Conservation (phyloP, 2,329 filamentous ascomycete genomes). For the Aciculosporium take region DNA sequence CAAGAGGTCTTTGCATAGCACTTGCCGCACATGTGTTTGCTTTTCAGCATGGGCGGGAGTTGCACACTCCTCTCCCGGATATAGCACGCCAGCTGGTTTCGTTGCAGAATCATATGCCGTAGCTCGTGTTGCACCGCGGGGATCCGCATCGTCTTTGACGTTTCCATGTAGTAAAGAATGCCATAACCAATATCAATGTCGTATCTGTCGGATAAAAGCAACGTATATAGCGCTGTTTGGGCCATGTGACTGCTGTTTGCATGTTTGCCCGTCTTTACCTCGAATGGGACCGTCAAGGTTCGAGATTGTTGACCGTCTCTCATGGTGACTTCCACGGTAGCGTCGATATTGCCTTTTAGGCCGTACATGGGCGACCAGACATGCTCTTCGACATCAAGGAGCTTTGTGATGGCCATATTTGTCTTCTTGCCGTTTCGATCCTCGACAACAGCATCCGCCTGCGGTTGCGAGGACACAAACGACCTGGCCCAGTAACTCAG, state of each 20-base stretch:
- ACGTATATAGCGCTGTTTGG: conserved; percentile 86
- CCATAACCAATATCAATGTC: conserved; percentile 85
- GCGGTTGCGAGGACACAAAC: conserved; percentile 61
- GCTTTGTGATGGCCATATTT: conserved; percentile 76
- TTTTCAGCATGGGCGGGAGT: conserved; percentile 75
- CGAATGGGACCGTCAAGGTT: conserved; percentile 76
- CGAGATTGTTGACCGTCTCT: conserved; percentile 50
- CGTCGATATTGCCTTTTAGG: conserved; percentile 93
- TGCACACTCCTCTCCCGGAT: conserved; percentile 66
- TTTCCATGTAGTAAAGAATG: conserved; percentile 90
- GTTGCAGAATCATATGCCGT: conserved; percentile 90
- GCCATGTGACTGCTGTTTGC: conserved; percentile 73
- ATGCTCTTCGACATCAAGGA: conserved; percentile 94
- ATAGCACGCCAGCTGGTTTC: conserved; percentile 77
- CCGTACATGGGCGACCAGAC: conserved; percentile 98
- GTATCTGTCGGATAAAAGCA: conserved; percentile 86
- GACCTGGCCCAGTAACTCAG: conserved; percentile 69
- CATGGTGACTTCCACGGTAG: conserved; percentile 81
- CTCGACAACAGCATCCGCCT: conserved; percentile 58
- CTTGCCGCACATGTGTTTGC: conserved; percentile 63
- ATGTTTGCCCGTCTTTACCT: conserved; percentile 87
- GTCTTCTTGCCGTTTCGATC: conserved; percentile 65
- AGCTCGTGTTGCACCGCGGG: conserved; percentile 77
- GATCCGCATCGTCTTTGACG: conserved; percentile 71
- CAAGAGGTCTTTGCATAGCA: conserved; percentile 88